Percentiles rank a stretch among this genome's conserved stretches.
These are phyloP conservation scores for Plantago coronopus DNA, from an alignment of 305 asterid species.

Conservation along the genomic window DNA sequence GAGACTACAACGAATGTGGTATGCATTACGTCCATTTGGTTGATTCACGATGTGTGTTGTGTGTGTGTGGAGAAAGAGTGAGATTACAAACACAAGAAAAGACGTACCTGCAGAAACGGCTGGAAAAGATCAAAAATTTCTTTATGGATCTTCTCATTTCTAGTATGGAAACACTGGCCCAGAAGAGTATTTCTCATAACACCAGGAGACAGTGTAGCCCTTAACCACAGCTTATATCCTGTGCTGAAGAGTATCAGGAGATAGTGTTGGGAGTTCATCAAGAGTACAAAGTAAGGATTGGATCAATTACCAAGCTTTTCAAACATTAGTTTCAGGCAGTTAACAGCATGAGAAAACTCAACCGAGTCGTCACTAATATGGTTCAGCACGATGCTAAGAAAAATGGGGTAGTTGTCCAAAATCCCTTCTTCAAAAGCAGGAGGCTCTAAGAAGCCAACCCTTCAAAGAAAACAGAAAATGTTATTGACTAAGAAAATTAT, in stretches of 20 bases:
- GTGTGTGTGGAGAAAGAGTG: constrained; percentile 6
- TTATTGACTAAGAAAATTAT: constrained; percentile 30
- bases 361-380: constrained; percentile 85
- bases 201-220: constrained; percentile 89
- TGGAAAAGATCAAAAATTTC: constrained; percentile 97
- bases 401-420: constrained; percentile 86
- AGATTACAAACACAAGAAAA: constrained; percentile 4
- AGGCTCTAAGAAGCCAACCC: constrained; percentile 96
- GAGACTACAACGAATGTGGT: constrained; percentile 58
- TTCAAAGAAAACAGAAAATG: constrained; percentile 42
- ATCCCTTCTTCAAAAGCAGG: constrained; percentile 98
- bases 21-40: constrained; percentile 24
- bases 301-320: constrained; percentile 87
- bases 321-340: constrained; percentile 82
- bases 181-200: constrained; percentile 94
- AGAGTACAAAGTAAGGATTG: constrained; percentile 22
- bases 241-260: constrained; percentile 25
- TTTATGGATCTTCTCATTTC: constrained; percentile 96
- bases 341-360: constrained; percentile 95
- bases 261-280: constrained; percentile 21
- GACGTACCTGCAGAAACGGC: constrained; percentile 91
- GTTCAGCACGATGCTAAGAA: constrained; percentile 92
- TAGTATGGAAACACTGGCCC: constrained; percentile 99
- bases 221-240: constrained; percentile 98
- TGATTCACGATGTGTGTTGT: constrained; percentile 14